These are phyloP conservation scores for Nepenthes alata DNA, from an alignment of 179 eudicot genomes.

Conservation along the genomic window DNA sequence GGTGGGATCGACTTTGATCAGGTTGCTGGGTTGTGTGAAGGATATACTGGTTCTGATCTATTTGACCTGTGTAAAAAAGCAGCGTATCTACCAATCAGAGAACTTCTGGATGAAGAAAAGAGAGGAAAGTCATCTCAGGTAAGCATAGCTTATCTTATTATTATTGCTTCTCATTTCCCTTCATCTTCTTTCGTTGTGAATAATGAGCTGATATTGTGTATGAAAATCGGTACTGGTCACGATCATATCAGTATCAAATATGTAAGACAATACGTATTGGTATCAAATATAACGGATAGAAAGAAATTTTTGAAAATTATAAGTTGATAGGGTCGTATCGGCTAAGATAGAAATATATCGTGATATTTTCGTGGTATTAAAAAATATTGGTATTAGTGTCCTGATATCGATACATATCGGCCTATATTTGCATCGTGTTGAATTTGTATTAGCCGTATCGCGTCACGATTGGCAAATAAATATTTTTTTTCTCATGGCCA, in stretches of 20 bases:
- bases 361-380: too few species aligned
- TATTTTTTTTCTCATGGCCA: too few species aligned
- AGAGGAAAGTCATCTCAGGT: constrained; percentile 49
- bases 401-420: too few species aligned
- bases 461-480: too few species aligned
- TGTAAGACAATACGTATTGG: background rate
- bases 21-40: constrained; percentile 71
- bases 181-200: background rate
- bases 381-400: too few species aligned
- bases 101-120: constrained; percentile 74
- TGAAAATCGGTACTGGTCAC: background rate
- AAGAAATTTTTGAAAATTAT: too few species aligned
- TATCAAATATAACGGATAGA: too few species aligned
- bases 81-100: constrained; percentile 83
- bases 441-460: background rate
- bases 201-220: background rate
- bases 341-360: too few species aligned
- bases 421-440: background rate
- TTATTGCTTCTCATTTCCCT: background rate
- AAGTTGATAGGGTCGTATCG: too few species aligned
- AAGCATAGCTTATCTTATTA: constrained; percentile 17
- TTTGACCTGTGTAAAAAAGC: constrained; percentile 86
- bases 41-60: constrained; percentile 84
- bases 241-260: background rate
- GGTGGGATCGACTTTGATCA: constrained; percentile 47